Percentiles rank a stretch among this genome's conserved stretches.
phyloP scores from a whole-genome alignment of 2,329 filamentous ascomycete genomes.

The Cordyceps tenuipes region DNA sequence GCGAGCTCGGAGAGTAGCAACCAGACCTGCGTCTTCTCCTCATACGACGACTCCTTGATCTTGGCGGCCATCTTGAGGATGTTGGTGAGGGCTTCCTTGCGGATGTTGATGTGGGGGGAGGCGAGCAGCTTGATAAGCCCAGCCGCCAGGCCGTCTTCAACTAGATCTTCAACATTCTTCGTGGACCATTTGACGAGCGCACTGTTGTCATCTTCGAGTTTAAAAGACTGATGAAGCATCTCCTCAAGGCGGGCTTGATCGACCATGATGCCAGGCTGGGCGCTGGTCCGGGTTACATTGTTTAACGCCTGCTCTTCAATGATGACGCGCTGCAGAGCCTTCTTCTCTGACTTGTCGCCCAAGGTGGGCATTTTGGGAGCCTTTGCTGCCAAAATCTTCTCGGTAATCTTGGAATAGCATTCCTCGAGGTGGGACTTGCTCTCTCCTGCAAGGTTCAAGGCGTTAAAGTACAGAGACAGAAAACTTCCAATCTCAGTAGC shows the following conservation, averaged over 20 bases:
- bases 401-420: conserved; percentile 24
- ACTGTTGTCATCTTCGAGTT: conserved; percentile 40
- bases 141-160: conserved; percentile 67
- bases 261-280: conserved; percentile 14
- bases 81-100: conserved; percentile 66
- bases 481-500: conserved; percentile 46
- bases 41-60: conserved; percentile 59
- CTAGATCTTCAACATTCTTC: conserved; percentile 68
- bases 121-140: conserved; percentile 67
- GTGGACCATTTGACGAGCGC: conserved; percentile 58
- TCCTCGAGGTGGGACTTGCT: conserved; percentile 19
- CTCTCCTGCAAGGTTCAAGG: conserved; percentile 44
- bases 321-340: conserved; percentile 13
- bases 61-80: conserved; percentile 57
- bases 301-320: neutral
- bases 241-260: conserved; percentile 39
- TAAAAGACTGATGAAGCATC: conserved; percentile 41
- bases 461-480: conserved; percentile 48
- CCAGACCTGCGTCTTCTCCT: conserved; percentile 70
- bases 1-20: conserved; percentile 71
- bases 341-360: conserved; percentile 15
- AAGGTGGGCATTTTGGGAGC: conserved; percentile 18
- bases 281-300: neutral
- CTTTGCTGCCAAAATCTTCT: conserved; percentile 20
- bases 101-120: conserved; percentile 65